phyloP scores from a whole-genome alignment of 768 basidiomycete genomes.

The Termitomyces sp. region DNA sequence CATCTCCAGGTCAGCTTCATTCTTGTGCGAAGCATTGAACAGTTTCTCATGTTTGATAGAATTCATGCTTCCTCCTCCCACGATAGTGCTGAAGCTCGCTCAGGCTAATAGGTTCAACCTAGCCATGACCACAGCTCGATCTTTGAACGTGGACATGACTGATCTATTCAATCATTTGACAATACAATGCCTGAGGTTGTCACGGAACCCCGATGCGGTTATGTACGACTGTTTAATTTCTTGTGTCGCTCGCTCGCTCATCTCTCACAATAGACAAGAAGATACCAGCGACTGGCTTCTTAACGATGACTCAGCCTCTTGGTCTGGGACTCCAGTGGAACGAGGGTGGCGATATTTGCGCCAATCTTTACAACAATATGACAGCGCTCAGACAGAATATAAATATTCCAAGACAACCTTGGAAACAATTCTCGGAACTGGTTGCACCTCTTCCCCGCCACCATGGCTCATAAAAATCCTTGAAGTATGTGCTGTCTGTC shows the following conservation, averaged over 20 bases:
- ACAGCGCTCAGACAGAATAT: conserved; percentile 63
- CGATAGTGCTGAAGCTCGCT: conserved; percentile 72
- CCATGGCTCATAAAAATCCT: conserved; percentile 79
- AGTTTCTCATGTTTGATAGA: conserved; percentile 26
- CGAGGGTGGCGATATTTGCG: conserved; percentile 89
- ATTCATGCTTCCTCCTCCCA: conserved; percentile 46
- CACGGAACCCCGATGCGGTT: conserved; percentile 52
- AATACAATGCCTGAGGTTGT: conserved; percentile 70
- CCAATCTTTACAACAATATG: conserved; percentile 71
- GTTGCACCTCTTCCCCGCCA: conserved; percentile 59
- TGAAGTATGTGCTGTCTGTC: conserved; percentile 39
- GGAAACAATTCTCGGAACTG: conserved; percentile 68
- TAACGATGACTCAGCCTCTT: conserved; percentile 72
- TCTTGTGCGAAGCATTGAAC: not conserved
- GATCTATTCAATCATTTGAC: conserved; percentile 78
- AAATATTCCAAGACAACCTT: conserved; percentile 72
- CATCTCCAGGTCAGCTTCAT: conserved; percentile 54
- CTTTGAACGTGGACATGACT: conserved; percentile 80
- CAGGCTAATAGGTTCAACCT: conserved; percentile 75
- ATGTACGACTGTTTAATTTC: conserved; percentile 36
- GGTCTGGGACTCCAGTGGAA: conserved; percentile 76
- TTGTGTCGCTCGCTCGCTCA: conserved; percentile 5
- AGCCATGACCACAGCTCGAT: conserved; percentile 72
- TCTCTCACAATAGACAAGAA: conserved; percentile 44
- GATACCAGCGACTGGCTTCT: conserved; percentile 79